Conservation (phyloP, 2,329 filamentous ascomycete species). For the Alternaria alternata region DNA sequence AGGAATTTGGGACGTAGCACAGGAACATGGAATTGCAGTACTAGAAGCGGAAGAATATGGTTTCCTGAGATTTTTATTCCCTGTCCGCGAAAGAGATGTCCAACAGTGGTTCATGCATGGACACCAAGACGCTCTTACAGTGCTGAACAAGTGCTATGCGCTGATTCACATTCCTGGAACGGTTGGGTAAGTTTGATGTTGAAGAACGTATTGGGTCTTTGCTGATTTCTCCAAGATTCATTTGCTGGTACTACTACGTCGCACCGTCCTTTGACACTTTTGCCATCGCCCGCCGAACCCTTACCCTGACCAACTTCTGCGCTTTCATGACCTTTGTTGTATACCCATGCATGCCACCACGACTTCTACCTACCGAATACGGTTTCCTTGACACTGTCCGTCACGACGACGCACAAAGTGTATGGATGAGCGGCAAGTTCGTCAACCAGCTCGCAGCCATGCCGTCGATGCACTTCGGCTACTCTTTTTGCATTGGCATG, state of each 20-base stretch:
- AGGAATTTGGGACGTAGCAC: conserved; percentile 64
- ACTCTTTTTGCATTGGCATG: conserved; percentile 62
- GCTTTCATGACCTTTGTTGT: conserved; percentile 62
- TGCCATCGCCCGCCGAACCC: conserved; percentile 54
- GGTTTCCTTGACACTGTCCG: conserved; percentile 59
- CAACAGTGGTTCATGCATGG: conserved; percentile 66
- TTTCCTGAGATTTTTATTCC: conserved; percentile 61
- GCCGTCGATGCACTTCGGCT: conserved; percentile 64
- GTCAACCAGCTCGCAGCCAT: conserved; percentile 58
- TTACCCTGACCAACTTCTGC: conserved; percentile 62
- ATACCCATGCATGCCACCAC: conserved; percentile 63
- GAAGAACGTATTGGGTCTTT: neutral
- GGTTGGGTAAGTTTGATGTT: conserved; percentile 57
- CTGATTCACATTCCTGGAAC: conserved; percentile 69
- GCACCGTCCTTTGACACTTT: conserved; percentile 60
- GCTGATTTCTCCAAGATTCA: conserved; percentile 58
- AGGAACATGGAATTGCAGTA: conserved; percentile 64
- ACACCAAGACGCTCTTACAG: conserved; percentile 62
- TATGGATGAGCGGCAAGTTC: conserved; percentile 58
- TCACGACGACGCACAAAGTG: conserved; percentile 57
- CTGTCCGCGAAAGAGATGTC: conserved; percentile 60
- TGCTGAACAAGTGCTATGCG: conserved; percentile 67
- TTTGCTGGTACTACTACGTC: conserved; percentile 70
- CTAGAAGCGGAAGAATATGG: conserved; percentile 64
- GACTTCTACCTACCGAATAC: conserved; percentile 56